Evolutionary conservation across 306 rosid genomes (phyloP).

Genomic region (Cicer bijugum): DNA sequence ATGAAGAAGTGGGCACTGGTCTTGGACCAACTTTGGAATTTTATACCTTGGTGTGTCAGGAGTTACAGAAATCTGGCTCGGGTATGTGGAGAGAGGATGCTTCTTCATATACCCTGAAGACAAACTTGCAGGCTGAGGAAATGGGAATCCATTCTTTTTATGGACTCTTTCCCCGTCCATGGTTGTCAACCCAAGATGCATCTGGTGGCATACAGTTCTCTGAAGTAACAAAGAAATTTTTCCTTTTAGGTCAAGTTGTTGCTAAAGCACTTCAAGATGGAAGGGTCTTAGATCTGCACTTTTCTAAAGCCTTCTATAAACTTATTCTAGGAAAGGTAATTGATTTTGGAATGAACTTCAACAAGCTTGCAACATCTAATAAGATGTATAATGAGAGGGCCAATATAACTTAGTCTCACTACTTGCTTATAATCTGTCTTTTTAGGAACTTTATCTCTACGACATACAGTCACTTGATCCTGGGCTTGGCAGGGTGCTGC

Average conservation of each 20-base stretch:
- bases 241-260: constrained; percentile 84
- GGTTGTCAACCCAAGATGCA: constrained; percentile 58
- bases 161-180: constrained; percentile 92
- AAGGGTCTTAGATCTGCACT: constrained; percentile 88
- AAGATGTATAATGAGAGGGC: constrained; percentile 24
- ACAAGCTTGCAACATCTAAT: constrained; percentile 29
- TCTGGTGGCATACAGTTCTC: constrained; percentile 56
- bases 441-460: constrained; percentile 76
- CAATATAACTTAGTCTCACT: constrained; percentile 33
- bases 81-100: constrained; percentile 91
- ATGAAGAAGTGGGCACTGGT: constrained; percentile 98
- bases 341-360: constrained; percentile 36
- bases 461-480: constrained; percentile 90
- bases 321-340: constrained; percentile 88
- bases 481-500: constrained; percentile 73
- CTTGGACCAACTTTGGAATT: constrained; percentile 99
- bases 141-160: constrained; percentile 51
- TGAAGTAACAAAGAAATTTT: constrained; percentile 72
- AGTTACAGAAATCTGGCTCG: constrained; percentile 78
- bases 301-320: constrained; percentile 90
- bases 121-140: constrained; percentile 51
- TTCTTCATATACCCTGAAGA: constrained; percentile 48
- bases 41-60: constrained; percentile 90
- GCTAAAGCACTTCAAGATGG: constrained; percentile 96
- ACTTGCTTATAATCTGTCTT: constrained; percentile 32